Base-by-base conservation (phyloP, 495 filamentous ascomycete genomes). In the Penicillium manginii region DNA sequence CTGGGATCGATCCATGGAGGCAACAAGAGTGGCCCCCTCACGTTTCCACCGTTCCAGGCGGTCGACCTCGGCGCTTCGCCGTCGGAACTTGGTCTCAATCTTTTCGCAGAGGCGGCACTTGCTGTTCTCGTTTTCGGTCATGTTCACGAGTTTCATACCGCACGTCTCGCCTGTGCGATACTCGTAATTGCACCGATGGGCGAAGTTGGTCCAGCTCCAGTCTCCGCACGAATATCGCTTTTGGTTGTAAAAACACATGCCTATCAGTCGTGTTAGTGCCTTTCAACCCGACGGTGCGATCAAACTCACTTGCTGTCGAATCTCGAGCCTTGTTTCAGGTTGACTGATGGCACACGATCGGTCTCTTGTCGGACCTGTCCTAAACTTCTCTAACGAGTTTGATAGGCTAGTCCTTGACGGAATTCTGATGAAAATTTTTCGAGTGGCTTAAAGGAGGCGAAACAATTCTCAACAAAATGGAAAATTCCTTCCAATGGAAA, bases 91-190 rank as follows among this genome's bases (percentile, higher is more conserved):
- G 72, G 91, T 93, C 63, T 91, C 86, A 68, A 96, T 89, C 77
- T 94, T 92, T 64, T 93, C 89, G 83, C 94, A 98, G 60, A 91
- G 81, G 64, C 87, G 88, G 79, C 93, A 97, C 63, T 86, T 84
- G 50, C 78, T 63, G 60, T 62, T 62, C 66, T 68, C 83, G 73
- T 61, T 83, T 67, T 71, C 90, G 85, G 77, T 87, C 72, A 78
- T 85, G 85, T 79, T 75, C 70, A 97, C 88, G 69, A 97, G 86
- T 80, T 89, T 94, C 81, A 97, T 92, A 66, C 94, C 94, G 77
- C 94, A 98, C 42, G 94, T 98, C 83, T 98, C 94, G 70, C 94
- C 94, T 50, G 89, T 97, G 65, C 96, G 91, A 79, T 98, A 97
- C 68, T 98, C 94, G 76, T 89, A 90, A 72, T 89, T 87, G 85